These are phyloP conservation scores for Penicillium sp. DNA, from an alignment of 2,329 filamentous ascomycete species.

Conservation along the genomic window DNA sequence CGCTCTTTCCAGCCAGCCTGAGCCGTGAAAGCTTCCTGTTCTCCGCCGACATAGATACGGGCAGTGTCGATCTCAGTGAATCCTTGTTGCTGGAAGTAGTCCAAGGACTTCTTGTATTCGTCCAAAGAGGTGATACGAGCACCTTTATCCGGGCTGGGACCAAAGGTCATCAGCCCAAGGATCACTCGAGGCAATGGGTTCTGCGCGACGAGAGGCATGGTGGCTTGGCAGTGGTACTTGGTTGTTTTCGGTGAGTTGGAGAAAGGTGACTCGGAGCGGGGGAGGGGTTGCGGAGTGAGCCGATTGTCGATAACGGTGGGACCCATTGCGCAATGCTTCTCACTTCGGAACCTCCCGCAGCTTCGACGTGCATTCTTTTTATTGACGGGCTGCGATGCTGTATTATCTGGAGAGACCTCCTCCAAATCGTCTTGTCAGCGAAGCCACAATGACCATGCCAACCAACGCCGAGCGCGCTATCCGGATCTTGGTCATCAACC, in stretches of 20 bases:
- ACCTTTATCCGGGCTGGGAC: conserved; percentile 61
- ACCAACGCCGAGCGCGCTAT: conserved; percentile 17
- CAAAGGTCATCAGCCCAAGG: conserved; percentile 85
- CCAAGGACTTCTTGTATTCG: conserved; percentile 71
- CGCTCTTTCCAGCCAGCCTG: conserved; percentile 77
- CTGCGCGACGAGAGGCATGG: conserved; percentile 41
- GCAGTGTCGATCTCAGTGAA: conserved; percentile 88
- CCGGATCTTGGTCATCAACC: conserved; percentile 46
- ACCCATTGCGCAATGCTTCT: conserved; percentile 3
- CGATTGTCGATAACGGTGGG: conserved; percentile 18
- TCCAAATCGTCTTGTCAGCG: not conserved
- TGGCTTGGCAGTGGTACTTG: not conserved
- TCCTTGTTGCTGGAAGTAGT: conserved; percentile 73
- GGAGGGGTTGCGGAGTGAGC: conserved; percentile 20
- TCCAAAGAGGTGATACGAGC: conserved; percentile 71
- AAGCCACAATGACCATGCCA: not conserved
- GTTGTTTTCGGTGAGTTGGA: not conserved
- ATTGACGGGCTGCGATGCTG: not conserved
- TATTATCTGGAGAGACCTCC: not conserved
- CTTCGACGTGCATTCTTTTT: not conserved
- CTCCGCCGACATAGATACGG: conserved; percentile 67
- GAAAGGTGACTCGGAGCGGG: conserved; percentile 4
- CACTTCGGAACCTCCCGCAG: conserved; percentile 5
- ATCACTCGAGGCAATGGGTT: conserved; percentile 66
- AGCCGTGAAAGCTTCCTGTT: conserved; percentile 77